Percentiles rank a stretch among this genome's conserved stretches.
Conservation (phyloP, 1,139 yeast species). For the Zygosaccharomyces pseudobailii region DNA sequence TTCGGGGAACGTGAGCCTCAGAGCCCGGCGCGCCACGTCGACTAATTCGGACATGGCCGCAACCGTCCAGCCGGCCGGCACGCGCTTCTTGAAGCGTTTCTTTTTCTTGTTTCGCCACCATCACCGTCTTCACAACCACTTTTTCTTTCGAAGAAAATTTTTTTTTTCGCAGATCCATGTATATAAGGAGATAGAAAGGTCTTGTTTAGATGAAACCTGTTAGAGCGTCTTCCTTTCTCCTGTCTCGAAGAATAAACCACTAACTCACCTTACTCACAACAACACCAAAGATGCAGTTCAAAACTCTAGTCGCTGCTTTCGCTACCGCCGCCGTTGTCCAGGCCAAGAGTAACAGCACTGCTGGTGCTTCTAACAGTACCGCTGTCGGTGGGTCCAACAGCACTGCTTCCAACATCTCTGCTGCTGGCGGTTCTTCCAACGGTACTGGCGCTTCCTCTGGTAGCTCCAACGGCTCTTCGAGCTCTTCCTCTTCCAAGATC, state of each 20-base stretch:
- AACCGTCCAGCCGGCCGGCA: neutral
- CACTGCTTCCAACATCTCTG: conserved; percentile 16
- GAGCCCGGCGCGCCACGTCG: neutral
- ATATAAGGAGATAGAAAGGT: conserved; percentile 7
- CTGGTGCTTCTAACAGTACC: conserved; percentile 21
- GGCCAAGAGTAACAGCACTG: conserved; percentile 33
- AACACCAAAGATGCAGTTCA: conserved; percentile 52
- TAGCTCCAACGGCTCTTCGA: conserved; percentile 37
- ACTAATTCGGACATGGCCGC: neutral
- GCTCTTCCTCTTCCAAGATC: conserved; percentile 32
- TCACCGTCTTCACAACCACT: neutral
- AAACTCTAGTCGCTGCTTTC: conserved; percentile 42
- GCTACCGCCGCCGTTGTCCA: conserved; percentile 31
- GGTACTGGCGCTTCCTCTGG: conserved; percentile 28
- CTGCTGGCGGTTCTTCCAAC: conserved; percentile 17
- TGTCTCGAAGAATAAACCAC: neutral
- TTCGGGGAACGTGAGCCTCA: neutral
- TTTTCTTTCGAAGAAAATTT: neutral
- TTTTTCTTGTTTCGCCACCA: neutral
- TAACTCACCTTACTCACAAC: neutral
- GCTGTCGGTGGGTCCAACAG: conserved; percentile 35
- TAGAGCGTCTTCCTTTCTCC: neutral
- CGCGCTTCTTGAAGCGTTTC: neutral
- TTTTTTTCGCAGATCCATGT: conserved; percentile 5
- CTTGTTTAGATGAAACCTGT: neutral